Conservation (phyloP, 306 rosid genomes). For the Dryas drummondii region DNA sequence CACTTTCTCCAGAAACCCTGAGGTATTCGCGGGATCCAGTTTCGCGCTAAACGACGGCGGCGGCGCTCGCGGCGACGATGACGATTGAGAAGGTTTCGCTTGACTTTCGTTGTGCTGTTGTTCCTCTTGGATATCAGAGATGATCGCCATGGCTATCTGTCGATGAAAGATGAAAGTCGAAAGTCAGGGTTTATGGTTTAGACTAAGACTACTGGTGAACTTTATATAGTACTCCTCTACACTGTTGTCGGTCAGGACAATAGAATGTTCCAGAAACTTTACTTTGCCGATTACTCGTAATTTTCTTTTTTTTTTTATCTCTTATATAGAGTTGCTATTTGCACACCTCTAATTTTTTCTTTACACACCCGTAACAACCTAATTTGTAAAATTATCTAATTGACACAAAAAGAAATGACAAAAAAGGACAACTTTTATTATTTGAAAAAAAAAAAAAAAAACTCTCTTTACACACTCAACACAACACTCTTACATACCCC, state of each 20-base stretch:
- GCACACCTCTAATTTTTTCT: no score
- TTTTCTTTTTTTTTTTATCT: no score
- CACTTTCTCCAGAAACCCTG: constrained; percentile 50
- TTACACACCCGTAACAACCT: no score
- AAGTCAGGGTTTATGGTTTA: constrained; percentile 3
- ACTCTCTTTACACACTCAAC: no score
- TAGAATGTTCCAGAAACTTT: constrained; percentile 3
- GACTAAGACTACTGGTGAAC: background rate
- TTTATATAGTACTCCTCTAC: background rate
- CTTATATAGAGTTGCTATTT: no score
- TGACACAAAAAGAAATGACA: no score
- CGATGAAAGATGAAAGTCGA: background rate
- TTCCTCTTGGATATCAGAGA: constrained; percentile 62
- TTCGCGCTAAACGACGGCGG: constrained; percentile 45
- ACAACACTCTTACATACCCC: no score
- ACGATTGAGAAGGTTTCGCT: constrained; percentile 22
- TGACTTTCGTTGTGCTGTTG: constrained; percentile 11
- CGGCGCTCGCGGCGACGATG: constrained; percentile 23
- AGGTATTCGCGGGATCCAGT: constrained; percentile 64
- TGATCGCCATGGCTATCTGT: constrained; percentile 55
- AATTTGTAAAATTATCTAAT: no score
- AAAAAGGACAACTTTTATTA: no score
- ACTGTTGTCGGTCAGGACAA: background rate
- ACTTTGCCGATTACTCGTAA: no score
- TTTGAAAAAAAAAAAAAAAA: no score